Evolutionary conservation across 108 stramenopile species (phyloP).

Genomic region (Phaeodactylum tricornutum): DNA sequence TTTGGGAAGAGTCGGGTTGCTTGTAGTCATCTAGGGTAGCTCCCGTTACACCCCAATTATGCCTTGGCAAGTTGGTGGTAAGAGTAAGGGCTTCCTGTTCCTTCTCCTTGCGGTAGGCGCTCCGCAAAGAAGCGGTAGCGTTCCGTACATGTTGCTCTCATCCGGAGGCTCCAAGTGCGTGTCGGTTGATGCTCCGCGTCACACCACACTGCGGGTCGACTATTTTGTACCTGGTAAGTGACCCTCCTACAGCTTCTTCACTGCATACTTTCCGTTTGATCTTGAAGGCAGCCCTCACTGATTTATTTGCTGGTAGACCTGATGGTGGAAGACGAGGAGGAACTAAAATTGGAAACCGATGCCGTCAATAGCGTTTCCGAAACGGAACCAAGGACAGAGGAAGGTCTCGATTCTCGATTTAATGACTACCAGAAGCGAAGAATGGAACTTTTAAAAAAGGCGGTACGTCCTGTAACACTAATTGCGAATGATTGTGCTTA

Average conservation of each 20-base stretch:
- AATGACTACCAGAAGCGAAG: too few species aligned
- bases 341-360: too few species aligned
- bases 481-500: background rate
- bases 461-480: background rate
- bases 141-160: constrained; percentile 1
- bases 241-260: background rate
- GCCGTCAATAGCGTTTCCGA: too few species aligned
- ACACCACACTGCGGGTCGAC: background rate
- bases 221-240: background rate
- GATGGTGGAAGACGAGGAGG: background rate
- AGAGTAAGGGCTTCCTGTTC: background rate
- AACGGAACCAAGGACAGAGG: too few species aligned
- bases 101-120: background rate
- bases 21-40: too few species aligned
- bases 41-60: too few species aligned
- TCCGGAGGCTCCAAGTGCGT: background rate
- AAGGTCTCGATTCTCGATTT: too few species aligned
- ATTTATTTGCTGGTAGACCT: background rate
- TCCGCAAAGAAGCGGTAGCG: too few species aligned
- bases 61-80: too few species aligned
- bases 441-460: background rate
- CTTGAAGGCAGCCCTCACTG: background rate
- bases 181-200: background rate
- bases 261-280: background rate
- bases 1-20: too few species aligned